These are phyloP conservation scores for Syncephalastrum monosporum DNA, from an alignment of 371 early-diverging fungal genomes.

Conservation along the genomic window DNA sequence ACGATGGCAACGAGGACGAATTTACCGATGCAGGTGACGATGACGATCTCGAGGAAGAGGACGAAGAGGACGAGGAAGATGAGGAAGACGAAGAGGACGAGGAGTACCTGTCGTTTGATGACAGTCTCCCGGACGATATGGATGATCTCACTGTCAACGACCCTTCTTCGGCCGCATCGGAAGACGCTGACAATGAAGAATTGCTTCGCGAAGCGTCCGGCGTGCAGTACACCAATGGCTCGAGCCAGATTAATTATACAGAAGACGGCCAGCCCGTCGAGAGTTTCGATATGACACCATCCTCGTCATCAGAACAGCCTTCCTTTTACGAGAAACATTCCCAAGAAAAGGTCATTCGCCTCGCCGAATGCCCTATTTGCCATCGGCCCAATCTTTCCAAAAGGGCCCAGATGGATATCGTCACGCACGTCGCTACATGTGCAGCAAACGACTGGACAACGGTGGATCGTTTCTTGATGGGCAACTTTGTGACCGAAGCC, in stretches of 20 bases:
- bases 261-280: too few relatives aligned
- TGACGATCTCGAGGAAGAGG: conserved; percentile 9
- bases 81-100: conserved; percentile 12
- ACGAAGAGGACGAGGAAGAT: conserved; percentile 9
- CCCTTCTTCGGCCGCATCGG: conserved; percentile 11
- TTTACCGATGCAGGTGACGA: conserved; percentile 1
- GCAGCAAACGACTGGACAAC: conserved; percentile 64
- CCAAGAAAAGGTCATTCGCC: conserved; percentile 65
- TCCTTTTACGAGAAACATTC: background rate
- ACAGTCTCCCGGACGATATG: background rate
- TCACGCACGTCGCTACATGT: conserved; percentile 80
- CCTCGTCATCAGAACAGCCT: background rate
- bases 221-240: conserved; percentile 12
- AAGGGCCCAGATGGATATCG: conserved; percentile 69
- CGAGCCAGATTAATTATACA: too few relatives aligned
- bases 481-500: conserved; percentile 78
- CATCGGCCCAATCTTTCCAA: conserved; percentile 56
- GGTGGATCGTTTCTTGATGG: conserved; percentile 67
- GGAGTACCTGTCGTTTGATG: background rate
- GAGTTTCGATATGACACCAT: background rate
- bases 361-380: conserved; percentile 75
- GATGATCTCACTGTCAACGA: conserved; percentile 2
- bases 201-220: conserved; percentile 19
- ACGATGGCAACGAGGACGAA: conserved; percentile 5
- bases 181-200: conserved; percentile 17